These are phyloP conservation scores for Ophiostoma australiae DNA, from an alignment of 2,329 filamentous ascomycete species.

Conservation along the genomic window DNA sequence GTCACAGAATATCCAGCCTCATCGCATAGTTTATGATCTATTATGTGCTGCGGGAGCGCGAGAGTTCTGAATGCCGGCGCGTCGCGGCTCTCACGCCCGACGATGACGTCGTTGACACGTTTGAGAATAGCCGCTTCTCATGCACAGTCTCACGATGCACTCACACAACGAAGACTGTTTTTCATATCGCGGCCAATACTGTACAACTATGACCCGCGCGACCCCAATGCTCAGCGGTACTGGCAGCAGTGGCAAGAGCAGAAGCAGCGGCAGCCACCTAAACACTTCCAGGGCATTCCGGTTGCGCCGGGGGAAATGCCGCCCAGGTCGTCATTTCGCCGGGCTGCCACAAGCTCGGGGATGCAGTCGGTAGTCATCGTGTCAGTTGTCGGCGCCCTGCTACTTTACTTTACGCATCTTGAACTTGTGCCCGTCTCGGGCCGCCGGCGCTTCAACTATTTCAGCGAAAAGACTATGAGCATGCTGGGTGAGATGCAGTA, in stretches of 20 bases:
- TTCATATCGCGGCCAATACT: slow-evolving; percentile 10
- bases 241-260: slow-evolving; percentile 16
- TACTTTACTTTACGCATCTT: slow-evolving; percentile 63
- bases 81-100: neutral
- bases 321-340: slow-evolving; percentile 14
- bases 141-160: neutral
- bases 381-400: slow-evolving; percentile 42
- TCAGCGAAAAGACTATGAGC: slow-evolving; percentile 52
- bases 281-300: slow-evolving; percentile 22
- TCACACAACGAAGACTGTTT: slow-evolving; percentile 1
- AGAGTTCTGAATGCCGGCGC: neutral
- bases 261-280: slow-evolving; percentile 14
- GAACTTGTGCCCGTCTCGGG: slow-evolving; percentile 70
- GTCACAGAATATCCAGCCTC: neutral
- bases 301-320: slow-evolving; percentile 25
- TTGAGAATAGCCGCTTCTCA: neutral
- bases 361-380: slow-evolving; percentile 41
- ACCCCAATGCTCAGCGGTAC: slow-evolving; percentile 4
- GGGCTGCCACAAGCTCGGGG: slow-evolving; percentile 30
- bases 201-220: slow-evolving; percentile 26
- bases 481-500: slow-evolving; percentile 51
- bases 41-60: neutral
- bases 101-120: neutral
- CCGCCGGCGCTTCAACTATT: slow-evolving; percentile 67
- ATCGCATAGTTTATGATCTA: neutral